Base-by-base conservation (phyloP, 1,284 basidiomycete genomes). In the Lignosus rhinocerotis region DNA sequence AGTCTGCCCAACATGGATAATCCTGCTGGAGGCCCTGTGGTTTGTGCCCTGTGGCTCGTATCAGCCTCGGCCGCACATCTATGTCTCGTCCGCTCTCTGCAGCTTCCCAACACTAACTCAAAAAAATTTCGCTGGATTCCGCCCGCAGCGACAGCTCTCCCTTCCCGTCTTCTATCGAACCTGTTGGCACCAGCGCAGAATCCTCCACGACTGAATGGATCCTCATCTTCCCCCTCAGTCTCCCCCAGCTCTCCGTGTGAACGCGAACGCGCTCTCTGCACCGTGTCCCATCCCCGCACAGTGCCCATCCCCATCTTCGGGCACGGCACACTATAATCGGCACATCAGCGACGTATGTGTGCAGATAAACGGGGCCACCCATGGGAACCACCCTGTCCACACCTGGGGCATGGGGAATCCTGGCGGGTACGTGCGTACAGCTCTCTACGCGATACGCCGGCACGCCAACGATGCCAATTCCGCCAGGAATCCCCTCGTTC, bases 101-200 rank as follows among this genome's bases (percentile, higher is more conserved):
- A 11, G 34, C 43, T 17, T 53, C 34, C n/a, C 31, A 55, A 55
- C 53, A 38, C 39, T 50, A 55, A 55, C 49, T 32, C 47, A 55
- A 38, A 49, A 48, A 41, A 33, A 34, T 54, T 53, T 41, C 53
- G 45, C 36, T 8, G 14, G n/a, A 19, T 38, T 42, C 45, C 25
- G 43, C 39, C 30, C n/a, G 30, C 38, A 19, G 30, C 19, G 17
- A 31, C 45, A 39, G 53, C 33, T 33, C 31, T 25, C 30, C 34
- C n/a, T 30, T 25, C 14, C 16, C n/a, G 43, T 19, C n/a, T 54
- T 39, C 36, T 25, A 48, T 48, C 36, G 45, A 54, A 47, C 17
- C 36, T 44, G 52, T 46, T 45, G 43, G 43, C 17, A 19, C 21
- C 16, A 30, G 42, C 31, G 33, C 46, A 21, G 32, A 36, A 11